Conservation (phyloP, 2,329 filamentous ascomycete genomes). For the Penicillium rolfsii region DNA sequence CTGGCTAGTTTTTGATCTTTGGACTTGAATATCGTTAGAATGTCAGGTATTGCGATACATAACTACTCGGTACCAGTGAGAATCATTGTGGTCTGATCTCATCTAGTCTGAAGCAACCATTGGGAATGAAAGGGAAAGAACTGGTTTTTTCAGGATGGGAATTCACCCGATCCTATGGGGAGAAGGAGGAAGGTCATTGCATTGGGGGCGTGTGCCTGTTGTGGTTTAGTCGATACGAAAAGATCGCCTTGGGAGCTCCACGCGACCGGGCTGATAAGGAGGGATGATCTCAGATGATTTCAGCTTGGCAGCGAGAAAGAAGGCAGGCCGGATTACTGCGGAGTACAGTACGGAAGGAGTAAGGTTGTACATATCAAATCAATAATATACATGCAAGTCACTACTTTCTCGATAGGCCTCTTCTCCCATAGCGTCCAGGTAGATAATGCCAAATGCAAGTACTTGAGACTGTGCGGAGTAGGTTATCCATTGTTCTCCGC, state of each 20-base stretch:
- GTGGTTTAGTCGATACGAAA: slow-evolving; percentile 17
- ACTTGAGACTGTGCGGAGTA: neutral
- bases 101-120: too few relatives aligned
- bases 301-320: neutral
- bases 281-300: slow-evolving; percentile 5
- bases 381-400: neutral
- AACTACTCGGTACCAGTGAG: too few relatives aligned
- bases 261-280: slow-evolving; percentile 6
- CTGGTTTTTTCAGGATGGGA: too few relatives aligned
- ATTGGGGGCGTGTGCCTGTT: neutral
- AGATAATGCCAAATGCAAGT: neutral
- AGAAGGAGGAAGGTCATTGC: slow-evolving; percentile 2
- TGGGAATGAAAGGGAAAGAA: too few relatives aligned
- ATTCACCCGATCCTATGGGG: neutral
- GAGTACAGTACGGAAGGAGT: neutral
- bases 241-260: slow-evolving; percentile 8
- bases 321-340: neutral
- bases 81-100: neutral
- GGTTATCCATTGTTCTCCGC: too few relatives aligned
- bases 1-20: too few relatives aligned
- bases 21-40: too few relatives aligned
- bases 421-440: too few relatives aligned
- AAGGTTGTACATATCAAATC: neutral
- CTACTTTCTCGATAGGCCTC: neutral
- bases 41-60: too few relatives aligned